Base-by-base conservation (phyloP, 2,329 filamentous ascomycete genomes). In the Exophiala calicioides region DNA sequence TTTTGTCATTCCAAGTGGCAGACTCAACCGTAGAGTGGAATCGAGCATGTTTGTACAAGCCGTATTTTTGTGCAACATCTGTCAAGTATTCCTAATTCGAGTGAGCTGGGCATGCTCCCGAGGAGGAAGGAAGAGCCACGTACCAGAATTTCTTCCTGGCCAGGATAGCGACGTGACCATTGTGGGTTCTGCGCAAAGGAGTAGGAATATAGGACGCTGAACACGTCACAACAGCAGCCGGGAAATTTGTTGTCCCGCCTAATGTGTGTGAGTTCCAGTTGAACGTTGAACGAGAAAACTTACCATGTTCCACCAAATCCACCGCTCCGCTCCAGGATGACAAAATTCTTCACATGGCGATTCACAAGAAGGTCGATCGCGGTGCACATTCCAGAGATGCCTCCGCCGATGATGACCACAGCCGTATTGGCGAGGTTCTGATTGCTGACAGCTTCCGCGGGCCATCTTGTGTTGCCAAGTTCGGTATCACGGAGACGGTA, bases 181-280 rank as follows among this genome's bases (percentile, higher is more conserved):
- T 75, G 67, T 3, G 76, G 67, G 40, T 81, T 82, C 42, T 80
- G 78, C 19, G 77, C 79, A 55, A 83, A 84, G 7, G 76, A 80
- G 62, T 75, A 81, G 29, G 72, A 77, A 64, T 83, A 83, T 3
- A 82, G 65, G 29, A 72, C 65, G 23, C 71, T 75, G 69, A 70
- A 75, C 7, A 80, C 50, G 57, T 78, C 76, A 47, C 75, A 79
- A 52, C 73, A 76, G 54, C 73, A 77, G 5, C 57, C 58, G 75
- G 78, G 2, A 77, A 77, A 53, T 18, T 43, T 45, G 45, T 57
- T 59, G 27, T 56, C 47, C 26, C 47, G 29, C 47, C 47, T 46
- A 13, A 6, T 31, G 10, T n/a, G 18, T 20, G n/a, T n/a, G n/a
- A n/a, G n/a, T n/a, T n/a, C n/a, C n/a, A n/a, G n/a, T n/a, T n/a